phyloP scores from a whole-genome alignment of 2,329 filamentous ascomycete species.

The Plenodomus tracheiphilus region DNA sequence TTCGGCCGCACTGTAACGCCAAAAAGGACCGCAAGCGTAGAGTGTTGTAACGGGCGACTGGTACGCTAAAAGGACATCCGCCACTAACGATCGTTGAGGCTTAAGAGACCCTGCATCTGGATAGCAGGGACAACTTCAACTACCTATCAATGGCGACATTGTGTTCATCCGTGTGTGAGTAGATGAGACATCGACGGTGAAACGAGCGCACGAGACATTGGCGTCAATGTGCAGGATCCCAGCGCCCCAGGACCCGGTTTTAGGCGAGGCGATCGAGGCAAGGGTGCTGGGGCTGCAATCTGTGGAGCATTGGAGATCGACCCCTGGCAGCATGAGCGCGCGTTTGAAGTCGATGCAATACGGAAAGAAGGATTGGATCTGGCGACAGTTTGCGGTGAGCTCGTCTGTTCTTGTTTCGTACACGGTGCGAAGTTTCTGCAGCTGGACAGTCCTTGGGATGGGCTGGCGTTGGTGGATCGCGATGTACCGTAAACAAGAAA shows the following conservation, averaged over 20 bases:
- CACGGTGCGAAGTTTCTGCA: background rate
- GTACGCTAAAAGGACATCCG: background rate
- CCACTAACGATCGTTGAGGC: background rate
- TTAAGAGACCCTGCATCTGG: background rate
- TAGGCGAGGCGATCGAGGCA: slow-evolving; percentile 18
- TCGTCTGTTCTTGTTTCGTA: background rate
- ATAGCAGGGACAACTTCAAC: background rate
- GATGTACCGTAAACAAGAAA: slow-evolving; percentile 10
- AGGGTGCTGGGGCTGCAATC: slow-evolving; percentile 8
- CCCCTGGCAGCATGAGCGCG: slow-evolving; percentile 2
- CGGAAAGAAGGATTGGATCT: background rate
- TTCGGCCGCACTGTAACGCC: background rate
- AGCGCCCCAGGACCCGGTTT: slow-evolving; percentile 6
- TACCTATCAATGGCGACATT: background rate
- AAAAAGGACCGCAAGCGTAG: background rate
- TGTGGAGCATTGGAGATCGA: slow-evolving; percentile 1
- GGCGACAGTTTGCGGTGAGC: background rate
- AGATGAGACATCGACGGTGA: background rate
- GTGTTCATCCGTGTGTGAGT: background rate
- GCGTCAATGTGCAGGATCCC: slow-evolving; percentile 16
- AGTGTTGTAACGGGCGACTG: background rate
- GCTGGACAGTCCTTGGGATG: background rate
- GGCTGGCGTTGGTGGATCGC: background rate
- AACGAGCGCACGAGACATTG: slow-evolving; percentile 3
- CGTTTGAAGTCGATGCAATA: slow-evolving; percentile 2